These are phyloP conservation scores for Physcomitrellopsis africana DNA, from an alignment of 225 moss, liverwort and hornwort genomes.

Conservation along the genomic window DNA sequence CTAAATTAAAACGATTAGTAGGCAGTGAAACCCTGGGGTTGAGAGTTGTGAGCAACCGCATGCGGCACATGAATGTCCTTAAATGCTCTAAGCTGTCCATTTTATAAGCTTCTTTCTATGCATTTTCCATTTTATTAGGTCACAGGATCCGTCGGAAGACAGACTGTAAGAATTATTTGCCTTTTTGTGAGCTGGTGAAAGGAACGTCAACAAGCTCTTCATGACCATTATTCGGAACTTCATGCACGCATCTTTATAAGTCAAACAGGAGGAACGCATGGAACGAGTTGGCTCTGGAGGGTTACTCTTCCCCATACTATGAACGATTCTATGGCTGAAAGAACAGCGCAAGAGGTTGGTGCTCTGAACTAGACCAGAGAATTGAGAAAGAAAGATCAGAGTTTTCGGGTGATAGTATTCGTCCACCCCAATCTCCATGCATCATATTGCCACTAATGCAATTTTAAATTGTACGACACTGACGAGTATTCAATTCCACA, in stretches of 20 bases:
- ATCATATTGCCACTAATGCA: no score
- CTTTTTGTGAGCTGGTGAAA: slow-evolving; percentile 26
- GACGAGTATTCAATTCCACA: neutral
- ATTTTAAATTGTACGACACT: no score
- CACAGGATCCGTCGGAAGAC: no score
- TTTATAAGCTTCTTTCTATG: no score
- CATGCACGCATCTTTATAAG: neutral
- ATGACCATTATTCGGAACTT: neutral
- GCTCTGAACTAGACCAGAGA: neutral
- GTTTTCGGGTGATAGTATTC: no score
- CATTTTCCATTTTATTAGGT: no score
- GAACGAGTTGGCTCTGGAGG: slow-evolving; percentile 33
- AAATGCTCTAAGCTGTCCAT: no score
- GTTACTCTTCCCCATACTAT: slow-evolving; percentile 37
- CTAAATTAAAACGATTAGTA: no score
- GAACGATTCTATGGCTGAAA: slow-evolving; percentile 38
- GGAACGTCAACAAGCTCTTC: neutral
- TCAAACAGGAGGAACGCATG: slow-evolving; percentile 4
- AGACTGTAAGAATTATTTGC: neutral
- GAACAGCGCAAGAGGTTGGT: slow-evolving; percentile 35
- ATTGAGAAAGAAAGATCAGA: neutral
- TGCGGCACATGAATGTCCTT: no score
- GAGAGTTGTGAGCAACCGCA: no score
- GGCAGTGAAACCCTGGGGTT: no score
- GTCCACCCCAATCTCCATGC: no score